Conservation (phyloP, 2,329 filamentous ascomycete genomes). For the Emericellopsis atlantica region DNA sequence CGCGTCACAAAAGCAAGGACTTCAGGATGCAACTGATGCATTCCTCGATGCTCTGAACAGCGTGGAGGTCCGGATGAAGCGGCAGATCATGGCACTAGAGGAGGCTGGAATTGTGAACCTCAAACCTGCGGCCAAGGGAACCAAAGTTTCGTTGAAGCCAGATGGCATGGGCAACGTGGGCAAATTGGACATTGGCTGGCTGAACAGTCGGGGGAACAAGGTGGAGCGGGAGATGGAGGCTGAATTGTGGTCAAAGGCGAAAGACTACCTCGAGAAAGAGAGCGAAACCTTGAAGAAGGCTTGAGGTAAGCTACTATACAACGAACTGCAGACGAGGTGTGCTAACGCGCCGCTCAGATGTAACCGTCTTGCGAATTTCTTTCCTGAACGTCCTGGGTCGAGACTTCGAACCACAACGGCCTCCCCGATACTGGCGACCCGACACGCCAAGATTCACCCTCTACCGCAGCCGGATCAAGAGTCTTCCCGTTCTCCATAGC, state of each 20-base stretch:
- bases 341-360: too few species aligned
- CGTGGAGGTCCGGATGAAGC: conserved; percentile 60
- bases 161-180: conserved; percentile 43
- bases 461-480: too few species aligned
- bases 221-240: conserved; percentile 75
- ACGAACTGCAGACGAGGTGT: background rate
- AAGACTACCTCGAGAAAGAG: conserved; percentile 21
- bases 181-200: conserved; percentile 69
- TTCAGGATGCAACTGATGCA: conserved; percentile 46
- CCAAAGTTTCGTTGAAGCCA: conserved; percentile 30
- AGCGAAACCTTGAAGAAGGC: conserved; percentile 7
- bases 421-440: too few species aligned
- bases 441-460: too few species aligned
- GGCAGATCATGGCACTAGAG: conserved; percentile 60
- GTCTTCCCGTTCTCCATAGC: too few species aligned
- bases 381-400: too few species aligned
- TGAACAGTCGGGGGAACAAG: conserved; percentile 76
- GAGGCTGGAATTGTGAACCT: conserved; percentile 63
- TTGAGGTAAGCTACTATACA: background rate
- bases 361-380: too few species aligned
- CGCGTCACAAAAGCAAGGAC: conserved; percentile 39
- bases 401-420: too few species aligned
- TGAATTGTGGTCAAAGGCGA: conserved; percentile 53
- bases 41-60: conserved; percentile 65
- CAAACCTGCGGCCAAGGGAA: conserved; percentile 4